These are phyloP conservation scores for Prunus armeniaca DNA, from an alignment of 306 rosid species.

Conservation along the genomic window DNA sequence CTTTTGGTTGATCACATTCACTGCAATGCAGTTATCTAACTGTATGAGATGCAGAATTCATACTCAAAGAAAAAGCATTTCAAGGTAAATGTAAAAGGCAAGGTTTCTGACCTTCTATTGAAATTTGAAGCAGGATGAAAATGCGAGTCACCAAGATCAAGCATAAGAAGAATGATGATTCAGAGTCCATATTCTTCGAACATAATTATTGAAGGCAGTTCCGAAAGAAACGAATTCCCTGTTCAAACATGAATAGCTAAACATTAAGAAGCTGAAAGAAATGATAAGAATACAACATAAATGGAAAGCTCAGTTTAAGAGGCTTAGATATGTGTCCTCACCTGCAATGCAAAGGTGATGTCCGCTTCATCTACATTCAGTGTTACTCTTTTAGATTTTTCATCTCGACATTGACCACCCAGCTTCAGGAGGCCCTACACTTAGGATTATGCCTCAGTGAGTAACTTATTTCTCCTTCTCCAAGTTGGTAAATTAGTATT, in stretches of 20 bases:
- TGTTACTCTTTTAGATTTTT: slow-evolving; percentile 62
- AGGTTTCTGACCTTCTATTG: slow-evolving; percentile 21
- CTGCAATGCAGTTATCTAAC: not conserved
- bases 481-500: not conserved
- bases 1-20: not conserved
- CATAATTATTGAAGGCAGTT: slow-evolving; percentile 57
- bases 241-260: slow-evolving; percentile 24
- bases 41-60: not conserved
- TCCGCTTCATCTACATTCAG: slow-evolving; percentile 69
- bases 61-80: not conserved
- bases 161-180: slow-evolving; percentile 19
- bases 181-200: not conserved
- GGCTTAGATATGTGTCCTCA: slow-evolving; percentile 6
- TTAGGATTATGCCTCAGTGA: slow-evolving; percentile 14
- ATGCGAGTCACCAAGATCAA: slow-evolving; percentile 3
- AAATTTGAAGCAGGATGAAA: not conserved
- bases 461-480: not conserved
- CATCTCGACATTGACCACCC: slow-evolving; percentile 78
- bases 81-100: not conserved
- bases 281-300: not conserved
- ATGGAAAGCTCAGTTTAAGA: not conserved
- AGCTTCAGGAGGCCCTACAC: slow-evolving; percentile 80
- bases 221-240: slow-evolving; percentile 90
- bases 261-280: not conserved
- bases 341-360: slow-evolving; percentile 81